Base-by-base conservation (phyloP, 2,329 filamentous ascomycete species). In the Trichoderma asperellum region DNA sequence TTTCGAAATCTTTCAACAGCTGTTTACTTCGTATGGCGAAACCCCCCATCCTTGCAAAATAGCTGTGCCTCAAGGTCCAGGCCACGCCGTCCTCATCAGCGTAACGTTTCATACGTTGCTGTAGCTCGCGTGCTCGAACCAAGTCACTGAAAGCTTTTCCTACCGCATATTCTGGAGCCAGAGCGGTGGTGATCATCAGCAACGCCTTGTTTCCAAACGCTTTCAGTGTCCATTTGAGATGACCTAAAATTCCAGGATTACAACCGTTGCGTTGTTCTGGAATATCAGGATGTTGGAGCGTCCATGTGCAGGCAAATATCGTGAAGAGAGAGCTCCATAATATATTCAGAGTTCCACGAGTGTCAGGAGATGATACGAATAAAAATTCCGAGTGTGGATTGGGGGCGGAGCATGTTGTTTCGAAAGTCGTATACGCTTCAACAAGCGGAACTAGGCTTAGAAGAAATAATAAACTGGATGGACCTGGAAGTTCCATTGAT, bases 261-360 rank as follows among this genome's bases (percentile, higher is more conserved):
- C 21, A 2, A 11, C 6, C 18, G 34, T 18, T 6, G 4, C 63
- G 40, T 34, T 52, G 63, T 2, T 18, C 2, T 0, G 63, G 63
- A 2, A 58, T 3, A 14, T 58, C 35, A 1, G 40, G 63, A 14
- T 66, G 55, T 0, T 58, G 53, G 0, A 66, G n/a, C 0, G 53
- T 37, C 63, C 63, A 58, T 0, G 53, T 52, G 5, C 63, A 66
- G 2, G 53, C 63, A 1, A 66, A 8, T 0, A 66, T 49, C 1
- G 63, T 66, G 16, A 66, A 66, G 1, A 66, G n/a, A 10, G 53
- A 58, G 14, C 29, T 58, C 63, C 63, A 66, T 5, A 66, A n/a
- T 1, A 66, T 66, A 4, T 58, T 11, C 5, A 58, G 53, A 12
- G 63, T 66, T 1, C 63, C 63, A 4, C 63, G 53, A 58, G 63